Base-by-base conservation (phyloP, 108 stramenopile species). In the Stephanodiscus minutulus region DNA sequence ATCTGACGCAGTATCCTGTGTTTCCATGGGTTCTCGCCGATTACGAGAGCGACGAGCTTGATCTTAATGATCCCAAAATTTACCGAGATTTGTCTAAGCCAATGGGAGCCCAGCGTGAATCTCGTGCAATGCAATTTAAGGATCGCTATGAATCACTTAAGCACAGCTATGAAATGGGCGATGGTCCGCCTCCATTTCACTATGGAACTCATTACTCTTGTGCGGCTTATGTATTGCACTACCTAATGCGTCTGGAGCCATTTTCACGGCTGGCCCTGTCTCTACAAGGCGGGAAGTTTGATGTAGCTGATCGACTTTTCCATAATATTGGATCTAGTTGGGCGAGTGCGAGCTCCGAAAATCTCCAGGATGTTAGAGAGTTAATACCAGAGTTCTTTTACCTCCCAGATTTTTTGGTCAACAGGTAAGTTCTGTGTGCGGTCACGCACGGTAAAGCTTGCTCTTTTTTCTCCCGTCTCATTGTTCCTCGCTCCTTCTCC, bases 21-120 rank as follows among this genome's bases (percentile, higher is more conserved):
- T 96, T 99, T 61, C 99, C 99, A 7, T 99, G 99, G 99, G 92
- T 99, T 46, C 82, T 99, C 24, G 86, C 93, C 7, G 97, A 99
- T 73, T 99, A 98, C 73, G 87, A 92, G 9, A 95, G 92, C 37
- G 87, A 92, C 64, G 94, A 92, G 64, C 78, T 98, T 20, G 96
- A 99, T 82, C 83, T 99, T 43, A 79, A 91, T 69, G 87, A 97
- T 70, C 96, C 97, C 1, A 81, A 67, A 1, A 73, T 85, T 13
- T 98, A 90, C 77, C 91, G 98, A 39, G 98, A 99, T 75, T 72
- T 99, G 22, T 92, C 93, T 10, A 96, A 96, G 75, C 97, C 97
- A 11, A 97, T 99, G 88, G 98, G 98, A 25, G 97, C 91, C 27
- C 79, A 96, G 28, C 84, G 91, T 52, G 87, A 80, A 36, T 68